A percentile compares a stretch with the other conserved stretches of the same genome.
phyloP scores from a whole-genome alignment of 2,329 filamentous ascomycete genomes.

The Clarireedia homoeocarpa region DNA sequence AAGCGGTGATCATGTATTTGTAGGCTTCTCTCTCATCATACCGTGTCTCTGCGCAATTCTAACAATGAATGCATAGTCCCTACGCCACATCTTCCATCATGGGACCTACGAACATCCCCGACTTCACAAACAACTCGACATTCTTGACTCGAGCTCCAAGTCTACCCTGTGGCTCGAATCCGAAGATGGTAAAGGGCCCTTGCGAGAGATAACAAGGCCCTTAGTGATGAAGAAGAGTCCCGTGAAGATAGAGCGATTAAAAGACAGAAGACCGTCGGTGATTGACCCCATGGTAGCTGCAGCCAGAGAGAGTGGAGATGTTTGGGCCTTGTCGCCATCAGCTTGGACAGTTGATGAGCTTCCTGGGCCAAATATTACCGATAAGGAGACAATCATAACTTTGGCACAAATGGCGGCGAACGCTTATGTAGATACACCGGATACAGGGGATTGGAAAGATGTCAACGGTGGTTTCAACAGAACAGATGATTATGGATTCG shows the following conservation, averaged over 20 bases:
- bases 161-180: slow-evolving; percentile 54
- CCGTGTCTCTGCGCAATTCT: slow-evolving; percentile 3
- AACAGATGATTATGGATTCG: slow-evolving; percentile 77
- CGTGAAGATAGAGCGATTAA: slow-evolving; percentile 69
- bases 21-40: slow-evolving; percentile 24
- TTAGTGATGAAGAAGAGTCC: slow-evolving; percentile 57
- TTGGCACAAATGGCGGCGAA: slow-evolving; percentile 85
- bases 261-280: slow-evolving; percentile 65
- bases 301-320: slow-evolving; percentile 59
- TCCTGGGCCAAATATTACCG: slow-evolving; percentile 70
- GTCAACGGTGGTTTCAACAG: slow-evolving; percentile 75
- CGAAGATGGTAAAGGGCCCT: slow-evolving; percentile 43
- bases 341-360: slow-evolving; percentile 78
- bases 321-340: slow-evolving; percentile 59
- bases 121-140: slow-evolving; percentile 70
- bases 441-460: slow-evolving; percentile 73
- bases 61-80: slow-evolving; percentile 36
- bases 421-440: slow-evolving; percentile 72
- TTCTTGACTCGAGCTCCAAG: slow-evolving; percentile 41
- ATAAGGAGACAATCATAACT: slow-evolving; percentile 75
- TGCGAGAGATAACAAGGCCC: slow-evolving; percentile 41
- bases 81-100: slow-evolving; percentile 90
- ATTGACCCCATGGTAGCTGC: slow-evolving; percentile 73
- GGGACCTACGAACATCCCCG: slow-evolving; percentile 71
- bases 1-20: slow-evolving; percentile 45